Evolutionary conservation across 345 rosid genomes (phyloP), one percentile per base, ranked within the genome.

Genomic region (Laguncularia racemosa): DNA sequence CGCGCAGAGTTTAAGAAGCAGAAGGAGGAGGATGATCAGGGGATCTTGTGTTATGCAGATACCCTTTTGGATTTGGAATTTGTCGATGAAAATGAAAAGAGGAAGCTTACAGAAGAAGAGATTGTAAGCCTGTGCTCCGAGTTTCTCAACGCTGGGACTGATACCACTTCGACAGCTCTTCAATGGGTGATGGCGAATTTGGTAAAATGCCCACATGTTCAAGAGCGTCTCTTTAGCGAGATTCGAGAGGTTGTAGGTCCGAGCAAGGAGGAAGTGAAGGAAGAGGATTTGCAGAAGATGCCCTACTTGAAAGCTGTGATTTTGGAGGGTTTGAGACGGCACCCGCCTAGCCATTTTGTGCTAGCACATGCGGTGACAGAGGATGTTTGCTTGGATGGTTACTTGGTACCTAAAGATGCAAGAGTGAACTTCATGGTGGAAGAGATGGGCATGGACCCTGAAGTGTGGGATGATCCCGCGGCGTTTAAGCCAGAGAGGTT

Each of bases 141-240:
- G 48, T 54, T 63, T 47, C 67, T 63, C 38, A 0, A 63, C 21
- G 67, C 53, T 19, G 67, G 59, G n/a, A 63, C 67, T 17, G 67
- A 63, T 38, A 63, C 67, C 2, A 63, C 67, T 14, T 17, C 67
- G 47, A 63, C 59, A 9, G 53, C 67, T 46, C 59, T 63, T 52
- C 60, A 63, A 20, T 63, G 67, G 67, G 55, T 63, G 13, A 55
- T 63, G 67, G 67, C 59, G 54, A 63, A 63, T 53, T 20, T 63
- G 14, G 67, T 63, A 1, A 63, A 63, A 52, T n/a, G 47, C 59
- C 60, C 67, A 8, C 4, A 13, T n/a, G 16, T 55, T 33, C 67
- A 63, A 33, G 58, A 54, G 33, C 47, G 49, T 11, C 56, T 61
- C 17, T 61, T 5, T 50, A 1, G 16, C 0, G 65, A 61, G 48